Conservation (phyloP, 1,139 yeast species). For the Diutina catenulata region DNA sequence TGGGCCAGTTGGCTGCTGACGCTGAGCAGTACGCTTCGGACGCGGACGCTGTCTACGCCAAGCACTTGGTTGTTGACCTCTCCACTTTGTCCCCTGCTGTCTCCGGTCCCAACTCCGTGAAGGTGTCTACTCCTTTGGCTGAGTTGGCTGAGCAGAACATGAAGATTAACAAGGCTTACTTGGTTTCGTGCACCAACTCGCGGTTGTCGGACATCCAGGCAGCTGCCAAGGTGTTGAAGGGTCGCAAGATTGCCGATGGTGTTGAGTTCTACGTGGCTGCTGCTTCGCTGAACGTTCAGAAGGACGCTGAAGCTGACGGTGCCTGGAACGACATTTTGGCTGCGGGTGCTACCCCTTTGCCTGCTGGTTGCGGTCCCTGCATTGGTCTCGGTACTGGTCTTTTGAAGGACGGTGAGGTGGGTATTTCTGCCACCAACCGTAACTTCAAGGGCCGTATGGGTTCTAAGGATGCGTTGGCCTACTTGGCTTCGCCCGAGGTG, state of each 20-base stretch:
- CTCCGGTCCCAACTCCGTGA: slow-evolving; percentile 96
- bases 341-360: slow-evolving; percentile 91
- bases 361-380: slow-evolving; percentile 99
- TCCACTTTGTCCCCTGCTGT: slow-evolving; percentile 81
- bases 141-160: slow-evolving; percentile 64
- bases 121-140: slow-evolving; percentile 68
- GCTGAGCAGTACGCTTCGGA: slow-evolving; percentile 36
- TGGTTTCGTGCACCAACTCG: slow-evolving; percentile 96
- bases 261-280: slow-evolving; percentile 97
- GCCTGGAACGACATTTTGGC: slow-evolving; percentile 85
- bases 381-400: slow-evolving; percentile 94
- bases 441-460: slow-evolving; percentile 99
- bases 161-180: slow-evolving; percentile 82
- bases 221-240: slow-evolving; percentile 79
- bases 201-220: slow-evolving; percentile 87
- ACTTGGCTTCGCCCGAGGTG: slow-evolving; percentile 93
- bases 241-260: slow-evolving; percentile 71
- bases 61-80: slow-evolving; percentile 72
- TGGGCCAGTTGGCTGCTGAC: slow-evolving; percentile 31
- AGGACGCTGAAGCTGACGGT: slow-evolving; percentile 81
- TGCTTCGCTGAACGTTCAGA: slow-evolving; percentile 87
- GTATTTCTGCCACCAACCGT: slow-evolving; percentile 96
- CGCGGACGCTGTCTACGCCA: slow-evolving; percentile 72
- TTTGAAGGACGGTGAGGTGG: slow-evolving; percentile 90
- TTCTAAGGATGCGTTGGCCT: slow-evolving; percentile 89